Conservation (phyloP, 2,329 filamentous ascomycete genomes). For the Claviceps purpurea region DNA sequence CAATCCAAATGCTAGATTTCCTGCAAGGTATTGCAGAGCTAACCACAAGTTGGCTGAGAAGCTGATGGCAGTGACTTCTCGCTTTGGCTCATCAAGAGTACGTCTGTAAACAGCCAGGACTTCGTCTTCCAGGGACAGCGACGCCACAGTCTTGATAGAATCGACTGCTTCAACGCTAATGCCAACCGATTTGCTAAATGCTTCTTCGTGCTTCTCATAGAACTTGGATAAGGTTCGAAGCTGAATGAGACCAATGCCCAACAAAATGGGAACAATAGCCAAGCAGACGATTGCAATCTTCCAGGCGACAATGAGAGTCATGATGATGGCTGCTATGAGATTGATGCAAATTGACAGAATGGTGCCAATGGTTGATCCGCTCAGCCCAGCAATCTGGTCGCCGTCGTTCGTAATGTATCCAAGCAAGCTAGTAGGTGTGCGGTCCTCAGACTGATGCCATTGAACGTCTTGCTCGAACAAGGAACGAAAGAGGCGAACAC, state of each 20-base stretch:
- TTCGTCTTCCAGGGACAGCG: constrained; percentile 38
- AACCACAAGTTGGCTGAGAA: constrained; percentile 43
- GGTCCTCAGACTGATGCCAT: constrained; percentile 55
- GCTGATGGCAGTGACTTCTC: constrained; percentile 34
- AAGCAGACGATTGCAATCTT: constrained; percentile 63
- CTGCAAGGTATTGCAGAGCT: constrained; percentile 44
- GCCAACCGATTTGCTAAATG: constrained; percentile 49
- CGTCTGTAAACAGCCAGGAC: constrained; percentile 39
- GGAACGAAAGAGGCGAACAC: constrained; percentile 50
- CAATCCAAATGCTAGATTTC: constrained; percentile 59
- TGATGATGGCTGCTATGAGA: constrained; percentile 51
- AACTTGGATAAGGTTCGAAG: constrained; percentile 48
- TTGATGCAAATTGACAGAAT: constrained; percentile 56
- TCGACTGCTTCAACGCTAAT: constrained; percentile 55
- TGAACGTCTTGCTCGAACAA: constrained; percentile 53
- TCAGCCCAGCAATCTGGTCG: constrained; percentile 52
- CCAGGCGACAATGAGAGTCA: constrained; percentile 62
- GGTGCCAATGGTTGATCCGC: constrained; percentile 57
- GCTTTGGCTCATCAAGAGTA: constrained; percentile 36
- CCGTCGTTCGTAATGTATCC: constrained; percentile 58
- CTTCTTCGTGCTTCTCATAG: constrained; percentile 48
- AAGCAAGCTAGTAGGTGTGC: constrained; percentile 48
- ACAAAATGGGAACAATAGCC: constrained; percentile 52
- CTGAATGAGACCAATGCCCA: constrained; percentile 57
- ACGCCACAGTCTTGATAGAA: constrained; percentile 49